phyloP scores from a whole-genome alignment of 495 filamentous ascomycete genomes.

The Filosporella fistucella region DNA sequence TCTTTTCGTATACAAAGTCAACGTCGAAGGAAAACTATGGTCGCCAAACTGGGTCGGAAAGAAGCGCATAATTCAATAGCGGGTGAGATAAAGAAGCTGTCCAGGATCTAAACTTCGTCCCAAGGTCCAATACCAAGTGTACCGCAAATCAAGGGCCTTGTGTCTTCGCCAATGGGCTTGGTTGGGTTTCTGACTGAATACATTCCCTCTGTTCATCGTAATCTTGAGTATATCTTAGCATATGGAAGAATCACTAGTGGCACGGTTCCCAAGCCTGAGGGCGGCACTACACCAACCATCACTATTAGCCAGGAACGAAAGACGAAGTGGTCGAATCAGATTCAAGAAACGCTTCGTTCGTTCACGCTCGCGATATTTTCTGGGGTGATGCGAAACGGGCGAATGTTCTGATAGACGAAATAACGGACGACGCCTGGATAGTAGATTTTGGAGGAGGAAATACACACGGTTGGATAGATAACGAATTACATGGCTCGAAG shows the following conservation, averaged over 20 bases:
- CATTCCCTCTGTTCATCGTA: slow-evolving; percentile 3
- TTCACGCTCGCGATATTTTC: slow-evolving; percentile 32
- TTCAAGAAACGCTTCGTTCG: slow-evolving; percentile 7
- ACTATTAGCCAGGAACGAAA: slow-evolving; percentile 6
- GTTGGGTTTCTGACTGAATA: too few species aligned
- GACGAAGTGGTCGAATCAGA: slow-evolving; percentile 15
- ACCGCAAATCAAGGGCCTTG: slow-evolving; percentile 1
- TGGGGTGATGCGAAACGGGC: slow-evolving; percentile 44
- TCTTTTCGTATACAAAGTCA: neutral
- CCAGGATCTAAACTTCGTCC: slow-evolving; percentile 1
- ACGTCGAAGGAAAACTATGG: neutral
- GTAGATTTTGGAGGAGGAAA: slow-evolving; percentile 45
- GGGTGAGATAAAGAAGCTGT: slow-evolving; percentile 5
- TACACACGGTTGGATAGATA: slow-evolving; percentile 37
- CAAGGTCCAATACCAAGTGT: slow-evolving; percentile 1
- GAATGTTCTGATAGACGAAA: slow-evolving; percentile 40
- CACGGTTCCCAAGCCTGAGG: slow-evolving; percentile 1
- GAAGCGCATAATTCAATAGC: neutral
- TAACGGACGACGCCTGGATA: slow-evolving; percentile 35
- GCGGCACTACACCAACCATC: neutral
- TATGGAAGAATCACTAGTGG: slow-evolving; percentile 1
- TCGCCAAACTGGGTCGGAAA: neutral
- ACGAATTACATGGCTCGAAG: slow-evolving; percentile 30
- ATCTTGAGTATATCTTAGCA: slow-evolving; percentile 6
- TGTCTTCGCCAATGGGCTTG: slow-evolving; percentile 1